These are phyloP conservation scores for Apodospora peruviana DNA, from an alignment of 495 filamentous ascomycete species.

Conservation along the genomic window DNA sequence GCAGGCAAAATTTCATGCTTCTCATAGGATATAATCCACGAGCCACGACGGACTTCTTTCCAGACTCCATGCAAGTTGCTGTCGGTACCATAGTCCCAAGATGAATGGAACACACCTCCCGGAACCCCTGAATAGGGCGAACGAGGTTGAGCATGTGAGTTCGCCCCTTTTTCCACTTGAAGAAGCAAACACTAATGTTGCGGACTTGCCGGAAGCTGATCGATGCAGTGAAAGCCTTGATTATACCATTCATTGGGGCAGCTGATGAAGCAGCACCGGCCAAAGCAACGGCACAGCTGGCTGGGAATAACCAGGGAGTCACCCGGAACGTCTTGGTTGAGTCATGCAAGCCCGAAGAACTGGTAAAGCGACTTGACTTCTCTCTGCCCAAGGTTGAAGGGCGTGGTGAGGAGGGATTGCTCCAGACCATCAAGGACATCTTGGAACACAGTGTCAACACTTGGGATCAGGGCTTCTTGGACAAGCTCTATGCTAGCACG, in stretches of 20 bases:
- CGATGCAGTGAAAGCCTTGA: conserved; percentile 62
- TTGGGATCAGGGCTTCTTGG: conserved; percentile 92
- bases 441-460: conserved; percentile 87
- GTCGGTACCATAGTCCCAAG: no score
- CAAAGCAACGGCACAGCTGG: conserved; percentile 47
- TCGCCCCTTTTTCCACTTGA: neutral
- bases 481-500: conserved; percentile 83
- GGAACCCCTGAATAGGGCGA: conserved; percentile 23
- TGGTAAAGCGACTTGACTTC: conserved; percentile 59
- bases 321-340: conserved; percentile 62
- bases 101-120: conserved; percentile 17
- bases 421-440: conserved; percentile 58
- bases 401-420: conserved; percentile 64
- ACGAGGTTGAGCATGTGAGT: conserved; percentile 44
- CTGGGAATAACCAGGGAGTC: conserved; percentile 37
- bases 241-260: conserved; percentile 71
- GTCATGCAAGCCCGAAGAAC: conserved; percentile 62
- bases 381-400: conserved; percentile 57
- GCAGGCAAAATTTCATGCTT: no score
- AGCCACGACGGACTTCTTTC: no score
- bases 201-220: conserved; percentile 50
- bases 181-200: neutral
- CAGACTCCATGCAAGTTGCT: no score
- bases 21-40: no score
- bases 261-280: conserved; percentile 60